Evolutionary conservation across 2,329 filamentous ascomycete genomes (phyloP), one percentile per base, ranked within the genome.

Genomic region (Fulvia fulva): DNA sequence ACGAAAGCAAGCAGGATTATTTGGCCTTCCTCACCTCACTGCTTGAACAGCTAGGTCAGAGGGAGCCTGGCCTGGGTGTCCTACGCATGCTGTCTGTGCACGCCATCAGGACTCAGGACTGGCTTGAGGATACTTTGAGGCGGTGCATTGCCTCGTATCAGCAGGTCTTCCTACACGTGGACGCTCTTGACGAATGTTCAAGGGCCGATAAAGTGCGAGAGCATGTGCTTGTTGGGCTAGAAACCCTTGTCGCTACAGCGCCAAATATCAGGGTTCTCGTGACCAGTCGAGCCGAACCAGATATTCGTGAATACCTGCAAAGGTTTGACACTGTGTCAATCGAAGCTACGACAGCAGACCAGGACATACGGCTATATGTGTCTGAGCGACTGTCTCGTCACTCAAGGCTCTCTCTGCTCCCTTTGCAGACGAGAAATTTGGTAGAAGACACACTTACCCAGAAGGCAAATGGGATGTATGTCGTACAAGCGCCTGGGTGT

Each of bases 121-220:
- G 65, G 34, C 56, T 68, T 23, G 30, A 67, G 43, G 58, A 58
- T 43, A 64, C 65, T n/a, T 49, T 68, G 44, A 32, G 50, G 9
- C 22, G 53, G 16, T 63, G 52, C n/a, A 26, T 62, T 16, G 25
- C 44, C 21, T 50, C 61, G 37, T 61, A 57, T 49, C 55, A 43
- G 65, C 70, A 34, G 53, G 64, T 69, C 1, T 73, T 68, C 56
- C 59, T 75, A 23, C 61, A 69, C 1, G 43, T 75, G 9, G 72
- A 75, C 62, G 73, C 69, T 22, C 57, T 75, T 19, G 71, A 75
- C 46, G 72, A 74, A 54, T 72, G 68, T 58, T 62, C 57, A 16
- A 59, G 68, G 44, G n/a, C 30, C 9, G 32, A 60, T 37, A 51
- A 55, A 9, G 51, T 60, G 16, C 63, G 64, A 25, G 52, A 67